A percentile compares a stretch with the other conserved stretches of the same genome.
phyloP scores from a whole-genome alignment of 306 rosid genomes.

The Glycine tomentella region DNA sequence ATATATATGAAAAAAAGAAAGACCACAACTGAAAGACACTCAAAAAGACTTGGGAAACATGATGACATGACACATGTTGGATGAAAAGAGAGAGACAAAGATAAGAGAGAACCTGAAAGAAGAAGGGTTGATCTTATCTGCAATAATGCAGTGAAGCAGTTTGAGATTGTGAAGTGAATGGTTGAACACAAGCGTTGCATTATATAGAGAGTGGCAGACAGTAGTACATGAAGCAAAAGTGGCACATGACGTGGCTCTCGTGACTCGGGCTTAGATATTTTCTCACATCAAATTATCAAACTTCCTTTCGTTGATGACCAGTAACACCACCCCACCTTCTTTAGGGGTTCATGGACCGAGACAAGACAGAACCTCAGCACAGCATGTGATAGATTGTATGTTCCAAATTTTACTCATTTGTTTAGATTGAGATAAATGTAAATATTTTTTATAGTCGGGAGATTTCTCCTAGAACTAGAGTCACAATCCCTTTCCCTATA shows the following conservation, averaged over 20 bases:
- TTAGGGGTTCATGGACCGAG: no score
- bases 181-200: neutral
- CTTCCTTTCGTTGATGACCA: no score
- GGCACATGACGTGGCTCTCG: neutral
- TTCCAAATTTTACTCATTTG: no score
- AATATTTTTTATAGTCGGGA: no score
- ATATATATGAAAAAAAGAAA: neutral
- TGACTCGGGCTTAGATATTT: constrained; percentile 14
- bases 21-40: neutral
- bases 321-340: no score
- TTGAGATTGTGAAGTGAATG: constrained; percentile 18
- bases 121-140: constrained; percentile 32
- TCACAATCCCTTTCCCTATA: no score
- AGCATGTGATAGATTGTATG: no score
- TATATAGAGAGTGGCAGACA: constrained; percentile 9
- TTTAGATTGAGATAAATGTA: no score
- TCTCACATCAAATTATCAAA: neutral
- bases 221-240: neutral
- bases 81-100: constrained; percentile 32
- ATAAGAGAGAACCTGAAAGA: constrained; percentile 47
- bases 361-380: no score
- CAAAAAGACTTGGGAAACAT: neutral
- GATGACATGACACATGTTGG: neutral
- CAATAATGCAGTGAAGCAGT: neutral
- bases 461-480: no score